These are phyloP conservation scores for Cryptococcus sp. DNA, from an alignment of 1,284 basidiomycete species.

Conservation along the genomic window DNA sequence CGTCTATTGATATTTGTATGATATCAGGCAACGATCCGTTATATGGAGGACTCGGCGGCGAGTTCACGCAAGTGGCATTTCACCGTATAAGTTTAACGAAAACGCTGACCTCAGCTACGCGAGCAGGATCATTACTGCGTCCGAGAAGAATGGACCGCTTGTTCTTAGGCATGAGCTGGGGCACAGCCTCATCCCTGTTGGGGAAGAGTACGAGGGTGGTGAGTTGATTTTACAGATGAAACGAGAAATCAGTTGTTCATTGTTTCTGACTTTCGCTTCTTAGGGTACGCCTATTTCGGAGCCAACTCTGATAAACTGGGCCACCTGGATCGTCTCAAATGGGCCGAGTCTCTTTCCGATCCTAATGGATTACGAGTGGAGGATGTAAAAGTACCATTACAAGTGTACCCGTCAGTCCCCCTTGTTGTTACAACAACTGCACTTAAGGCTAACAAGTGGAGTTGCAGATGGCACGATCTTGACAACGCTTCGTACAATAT, in stretches of 20 bases:
- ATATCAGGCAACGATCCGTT: slow-evolving; percentile 72
- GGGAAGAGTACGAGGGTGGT: slow-evolving; percentile 83
- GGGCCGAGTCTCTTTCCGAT: slow-evolving; percentile 70
- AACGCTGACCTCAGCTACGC: slow-evolving; percentile 2
- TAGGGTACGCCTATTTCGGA: slow-evolving; percentile 69
- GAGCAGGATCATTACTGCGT: slow-evolving; percentile 72
- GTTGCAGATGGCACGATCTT: slow-evolving; percentile 58
- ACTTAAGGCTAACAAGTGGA: not conserved
- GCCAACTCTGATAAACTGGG: slow-evolving; percentile 60
- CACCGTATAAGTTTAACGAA: not conserved
- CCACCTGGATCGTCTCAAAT: slow-evolving; percentile 56
- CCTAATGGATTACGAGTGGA: slow-evolving; percentile 58
- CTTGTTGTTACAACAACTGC: not conserved
- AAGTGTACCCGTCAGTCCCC: slow-evolving; percentile 59
- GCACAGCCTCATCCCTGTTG: slow-evolving; percentile 59
- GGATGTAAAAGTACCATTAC: slow-evolving; percentile 72
- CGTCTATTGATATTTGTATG: not conserved
- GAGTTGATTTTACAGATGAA: slow-evolving; percentile 9
- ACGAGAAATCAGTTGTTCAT: not conserved
- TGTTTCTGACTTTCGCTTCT: not conserved
- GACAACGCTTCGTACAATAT: slow-evolving; percentile 61
- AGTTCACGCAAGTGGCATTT: slow-evolving; percentile 66
- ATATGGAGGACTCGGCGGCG: slow-evolving; percentile 79
- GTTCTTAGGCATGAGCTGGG: slow-evolving; percentile 81
- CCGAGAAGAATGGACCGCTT: slow-evolving; percentile 71